Evolutionary conservation across 2,329 filamentous ascomycete species (phyloP).

Genomic region (Claviceps monticola): DNA sequence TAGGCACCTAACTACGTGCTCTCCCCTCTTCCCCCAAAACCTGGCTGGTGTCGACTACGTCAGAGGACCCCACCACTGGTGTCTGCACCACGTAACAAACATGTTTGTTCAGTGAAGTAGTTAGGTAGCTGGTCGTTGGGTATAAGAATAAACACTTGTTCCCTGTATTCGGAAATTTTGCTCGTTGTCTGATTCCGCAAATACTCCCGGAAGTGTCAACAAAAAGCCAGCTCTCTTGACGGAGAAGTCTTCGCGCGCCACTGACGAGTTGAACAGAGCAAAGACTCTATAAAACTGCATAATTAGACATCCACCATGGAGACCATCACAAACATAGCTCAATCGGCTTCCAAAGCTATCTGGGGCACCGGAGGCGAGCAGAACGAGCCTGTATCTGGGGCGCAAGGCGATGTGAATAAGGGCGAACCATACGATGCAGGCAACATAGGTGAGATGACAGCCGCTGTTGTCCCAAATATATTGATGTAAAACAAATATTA

Average conservation of each 20-base stretch:
- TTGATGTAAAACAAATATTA: neutral
- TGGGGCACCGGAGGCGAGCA: constrained; percentile 28
- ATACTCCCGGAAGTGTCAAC: no score
- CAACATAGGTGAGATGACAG: constrained; percentile 41
- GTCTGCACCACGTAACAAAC: neutral
- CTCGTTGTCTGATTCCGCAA: no score
- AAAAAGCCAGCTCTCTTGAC: neutral
- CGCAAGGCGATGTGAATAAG: constrained; percentile 49
- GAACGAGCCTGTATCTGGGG: constrained; percentile 58
- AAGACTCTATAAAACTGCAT: neutral
- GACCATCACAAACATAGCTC: constrained; percentile 41
- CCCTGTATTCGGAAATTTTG: no score
- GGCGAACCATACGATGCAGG: constrained; percentile 69
- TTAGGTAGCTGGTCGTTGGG: no score
- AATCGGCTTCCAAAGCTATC: constrained; percentile 26
- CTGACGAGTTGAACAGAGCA: neutral
- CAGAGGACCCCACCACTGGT: constrained; percentile 4
- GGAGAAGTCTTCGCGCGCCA: neutral
- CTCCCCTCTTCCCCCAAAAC: neutral
- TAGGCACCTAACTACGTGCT: neutral
- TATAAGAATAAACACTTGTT: no score
- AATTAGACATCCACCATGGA: constrained; percentile 36
- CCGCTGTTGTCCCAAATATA: neutral
- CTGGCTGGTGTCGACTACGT: constrained; percentile 1
- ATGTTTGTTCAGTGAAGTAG: neutral